These are phyloP conservation scores for Boletus insuetus DNA, from an alignment of 768 basidiomycete species.

Conservation along the genomic window DNA sequence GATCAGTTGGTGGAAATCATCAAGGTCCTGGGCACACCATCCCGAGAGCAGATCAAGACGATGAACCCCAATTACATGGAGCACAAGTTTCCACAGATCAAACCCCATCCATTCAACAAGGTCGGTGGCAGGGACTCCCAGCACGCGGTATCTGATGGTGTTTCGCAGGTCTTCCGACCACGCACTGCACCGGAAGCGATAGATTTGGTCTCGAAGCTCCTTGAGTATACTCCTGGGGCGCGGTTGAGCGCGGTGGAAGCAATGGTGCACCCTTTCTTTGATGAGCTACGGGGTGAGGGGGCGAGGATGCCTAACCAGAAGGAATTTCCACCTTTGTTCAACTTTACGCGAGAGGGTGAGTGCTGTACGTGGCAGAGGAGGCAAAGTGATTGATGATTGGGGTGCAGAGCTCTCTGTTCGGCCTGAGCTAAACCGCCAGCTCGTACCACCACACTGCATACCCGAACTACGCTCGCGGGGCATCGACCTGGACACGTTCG, in stretches of 20 bases:
- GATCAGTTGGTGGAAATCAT: conserved; percentile 99
- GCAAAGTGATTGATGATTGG: conserved; percentile 5
- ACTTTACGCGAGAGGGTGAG: conserved; percentile 95
- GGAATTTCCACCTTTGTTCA: conserved; percentile 90
- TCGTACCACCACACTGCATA: conserved; percentile 91
- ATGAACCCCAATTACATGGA: conserved; percentile 99
- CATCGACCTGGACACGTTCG: conserved; percentile 87
- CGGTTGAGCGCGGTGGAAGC: conserved; percentile 87
- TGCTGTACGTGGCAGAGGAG: conserved; percentile 3
- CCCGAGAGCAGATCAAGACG: conserved; percentile 99
- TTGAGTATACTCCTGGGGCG: conserved; percentile 97
- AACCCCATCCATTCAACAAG: conserved; percentile 99
- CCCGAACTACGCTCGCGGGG: conserved; percentile 81
- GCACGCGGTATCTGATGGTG: conserved; percentile 13
- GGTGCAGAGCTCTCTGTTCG: conserved; percentile 88
- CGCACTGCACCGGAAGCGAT: conserved; percentile 96
- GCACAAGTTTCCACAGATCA: conserved; percentile 99
- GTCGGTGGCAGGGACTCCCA: conserved; percentile 35
- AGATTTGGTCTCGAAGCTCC: conserved; percentile 88
- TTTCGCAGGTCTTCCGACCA: conserved; percentile 87
- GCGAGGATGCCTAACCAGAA: conserved; percentile 96
- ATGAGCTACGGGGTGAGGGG: conserved; percentile 88
- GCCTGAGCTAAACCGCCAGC: conserved; percentile 87
- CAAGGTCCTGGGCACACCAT: conserved; percentile 98
- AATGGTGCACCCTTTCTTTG: conserved; percentile 96